These are phyloP conservation scores for Exophiala aquamarina DNA, from an alignment of 2,329 filamentous ascomycete species.

Conservation along the genomic window DNA sequence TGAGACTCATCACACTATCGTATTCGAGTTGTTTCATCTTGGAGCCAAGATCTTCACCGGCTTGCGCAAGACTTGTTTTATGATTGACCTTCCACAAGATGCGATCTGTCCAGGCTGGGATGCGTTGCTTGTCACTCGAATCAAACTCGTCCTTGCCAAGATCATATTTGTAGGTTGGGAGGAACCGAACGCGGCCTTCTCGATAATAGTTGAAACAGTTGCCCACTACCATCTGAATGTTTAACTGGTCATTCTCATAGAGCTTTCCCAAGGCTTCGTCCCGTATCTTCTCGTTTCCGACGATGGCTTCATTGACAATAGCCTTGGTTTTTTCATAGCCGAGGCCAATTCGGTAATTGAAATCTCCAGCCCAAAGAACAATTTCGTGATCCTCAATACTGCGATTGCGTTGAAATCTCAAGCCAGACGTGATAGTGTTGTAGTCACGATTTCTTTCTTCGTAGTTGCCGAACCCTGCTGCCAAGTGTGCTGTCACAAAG, in stretches of 20 bases:
- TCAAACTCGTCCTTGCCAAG: conserved; percentile 86
- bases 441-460: conserved; percentile 95
- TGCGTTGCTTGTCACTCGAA: conserved; percentile 86
- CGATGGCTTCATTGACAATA: conserved; percentile 69
- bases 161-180: conserved; percentile 95
- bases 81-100: conserved; percentile 68
- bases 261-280: conserved; percentile 19
- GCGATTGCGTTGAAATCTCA: conserved; percentile 87
- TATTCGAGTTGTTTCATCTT: conserved; percentile 83
- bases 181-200: conserved; percentile 82
- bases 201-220: conserved; percentile 89
- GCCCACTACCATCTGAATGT: conserved; percentile 93
- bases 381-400: conserved; percentile 89
- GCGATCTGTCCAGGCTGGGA: conserved; percentile 96
- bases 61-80: conserved; percentile 16
- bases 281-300: conserved; percentile 85
- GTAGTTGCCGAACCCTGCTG: conserved; percentile 94
- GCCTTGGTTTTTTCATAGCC: conserved; percentile 73
- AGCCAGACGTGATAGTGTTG: conserved; percentile 78
- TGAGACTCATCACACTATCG: conserved; percentile 75
- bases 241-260: conserved; percentile 59
- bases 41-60: conserved; percentile 50
- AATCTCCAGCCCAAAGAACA: conserved; percentile 94
- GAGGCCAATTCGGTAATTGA: conserved; percentile 95
- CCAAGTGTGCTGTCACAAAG: conserved; percentile 94